A percentile compares a stretch with the other conserved stretches of the same genome.
Conservation (phyloP, 306 rosid species). For the Cucurbita pepo region DNA sequence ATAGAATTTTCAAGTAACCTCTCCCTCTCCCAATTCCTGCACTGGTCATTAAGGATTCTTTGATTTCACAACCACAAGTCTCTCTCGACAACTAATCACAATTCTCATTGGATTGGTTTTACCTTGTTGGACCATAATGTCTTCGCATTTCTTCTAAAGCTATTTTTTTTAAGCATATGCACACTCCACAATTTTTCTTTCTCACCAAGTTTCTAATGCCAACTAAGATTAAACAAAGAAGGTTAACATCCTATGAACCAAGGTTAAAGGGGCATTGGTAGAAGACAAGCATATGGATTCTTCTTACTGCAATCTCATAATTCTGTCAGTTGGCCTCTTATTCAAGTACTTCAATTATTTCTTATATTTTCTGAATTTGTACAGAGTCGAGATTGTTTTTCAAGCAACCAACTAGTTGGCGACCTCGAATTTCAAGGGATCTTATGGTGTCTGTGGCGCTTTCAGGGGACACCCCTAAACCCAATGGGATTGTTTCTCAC, state of each 20-base stretch:
- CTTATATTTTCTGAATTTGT: background rate
- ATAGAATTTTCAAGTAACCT: background rate
- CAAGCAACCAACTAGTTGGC: slow-evolving; percentile 82
- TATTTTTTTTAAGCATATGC: background rate
- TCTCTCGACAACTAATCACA: background rate
- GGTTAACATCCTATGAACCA: background rate
- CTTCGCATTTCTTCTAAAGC: background rate
- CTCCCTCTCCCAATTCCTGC: background rate
- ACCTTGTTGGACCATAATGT: background rate
- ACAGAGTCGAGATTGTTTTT: slow-evolving; percentile 75
- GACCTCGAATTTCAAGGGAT: slow-evolving; percentile 62
- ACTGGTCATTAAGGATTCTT: background rate
- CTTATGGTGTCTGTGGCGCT: slow-evolving; percentile 67
- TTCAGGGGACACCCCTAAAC: slow-evolving; percentile 32
- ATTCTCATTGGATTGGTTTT: background rate
- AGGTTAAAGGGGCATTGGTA: background rate
- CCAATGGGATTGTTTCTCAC: slow-evolving; percentile 32
- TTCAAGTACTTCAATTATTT: background rate
- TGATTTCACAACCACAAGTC: background rate
- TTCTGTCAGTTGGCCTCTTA: background rate
- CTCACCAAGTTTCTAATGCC: background rate
- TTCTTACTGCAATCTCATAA: background rate
- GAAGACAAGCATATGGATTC: background rate
- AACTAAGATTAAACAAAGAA: background rate
- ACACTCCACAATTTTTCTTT: background rate